Percentiles rank a stretch among this genome's conserved stretches.
Evolutionary conservation across 805 yeast genomes (phyloP).

Genomic region (Tetrapisispora taiwanensis): DNA sequence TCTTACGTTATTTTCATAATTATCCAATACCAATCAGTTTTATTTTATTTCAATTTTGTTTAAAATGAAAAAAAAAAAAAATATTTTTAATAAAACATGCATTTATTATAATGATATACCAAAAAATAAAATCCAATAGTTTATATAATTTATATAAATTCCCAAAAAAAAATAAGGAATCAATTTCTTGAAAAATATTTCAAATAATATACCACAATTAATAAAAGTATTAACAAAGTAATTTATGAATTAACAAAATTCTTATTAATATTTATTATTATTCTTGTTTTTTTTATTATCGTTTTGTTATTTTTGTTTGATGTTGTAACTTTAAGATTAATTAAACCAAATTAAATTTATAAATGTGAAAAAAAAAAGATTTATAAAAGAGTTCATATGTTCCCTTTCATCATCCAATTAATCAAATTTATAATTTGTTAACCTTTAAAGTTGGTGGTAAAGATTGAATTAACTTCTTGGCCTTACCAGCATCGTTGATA

Average conservation of each 20-base stretch:
- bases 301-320: background rate
- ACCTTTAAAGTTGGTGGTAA: slow-evolving; percentile 88
- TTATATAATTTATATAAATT: slow-evolving; percentile 2
- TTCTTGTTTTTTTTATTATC: background rate
- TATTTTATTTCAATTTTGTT: too few relatives aligned
- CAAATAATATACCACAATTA: background rate
- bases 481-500: slow-evolving; percentile 92
- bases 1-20: too few relatives aligned
- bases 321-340: background rate
- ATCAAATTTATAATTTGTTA: slow-evolving; percentile 34
- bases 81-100: slow-evolving; percentile 11
- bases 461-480: slow-evolving; percentile 94
- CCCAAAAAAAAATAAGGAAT: background rate
- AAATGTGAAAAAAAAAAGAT: background rate
- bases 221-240: background rate
- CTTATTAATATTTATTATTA: background rate
- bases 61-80: too few relatives aligned
- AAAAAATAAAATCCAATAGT: slow-evolving; percentile 2
- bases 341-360: background rate
- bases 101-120: slow-evolving; percentile 9
- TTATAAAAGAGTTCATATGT: too few relatives aligned
- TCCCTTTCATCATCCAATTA: background rate
- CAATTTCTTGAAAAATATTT: background rate
- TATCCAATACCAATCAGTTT: background rate
- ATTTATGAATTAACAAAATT: background rate